A percentile compares a stretch with the other conserved stretches of the same genome.
These are phyloP conservation scores for Ceratocystis cubensis DNA, from an alignment of 2,329 filamentous ascomycete species.

Conservation along the genomic window DNA sequence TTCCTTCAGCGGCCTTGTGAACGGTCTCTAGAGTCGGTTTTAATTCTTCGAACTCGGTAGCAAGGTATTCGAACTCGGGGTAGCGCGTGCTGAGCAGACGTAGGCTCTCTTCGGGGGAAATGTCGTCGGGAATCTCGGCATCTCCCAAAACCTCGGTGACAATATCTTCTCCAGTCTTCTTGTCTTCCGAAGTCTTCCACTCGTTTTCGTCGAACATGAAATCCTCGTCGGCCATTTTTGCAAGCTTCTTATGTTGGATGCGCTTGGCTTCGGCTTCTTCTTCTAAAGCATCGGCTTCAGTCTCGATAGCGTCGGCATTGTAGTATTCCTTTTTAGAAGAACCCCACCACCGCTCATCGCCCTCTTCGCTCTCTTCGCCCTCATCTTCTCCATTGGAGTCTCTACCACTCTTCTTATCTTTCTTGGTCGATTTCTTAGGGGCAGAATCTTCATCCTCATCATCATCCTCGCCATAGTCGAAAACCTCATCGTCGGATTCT, in stretches of 20 bases:
- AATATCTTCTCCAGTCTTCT: slow-evolving; percentile 40
- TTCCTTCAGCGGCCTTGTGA: slow-evolving; percentile 44
- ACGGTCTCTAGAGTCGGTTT: slow-evolving; percentile 51
- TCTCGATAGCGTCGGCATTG: slow-evolving; percentile 62
- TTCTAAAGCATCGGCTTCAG: slow-evolving; percentile 60
- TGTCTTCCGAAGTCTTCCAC: slow-evolving; percentile 53
- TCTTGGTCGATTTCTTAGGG: slow-evolving; percentile 26
- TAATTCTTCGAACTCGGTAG: slow-evolving; percentile 64
- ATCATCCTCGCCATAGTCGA: slow-evolving; percentile 36
- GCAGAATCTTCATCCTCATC: slow-evolving; percentile 33
- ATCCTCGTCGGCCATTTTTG: slow-evolving; percentile 80
- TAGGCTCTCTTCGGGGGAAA: slow-evolving; percentile 60
- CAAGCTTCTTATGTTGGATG: slow-evolving; percentile 79
- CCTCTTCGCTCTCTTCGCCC: slow-evolving; percentile 41
- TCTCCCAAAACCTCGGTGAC: slow-evolving; percentile 81
- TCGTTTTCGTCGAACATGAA: slow-evolving; percentile 87
- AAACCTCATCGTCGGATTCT: slow-evolving; percentile 49
- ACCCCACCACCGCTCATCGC: slow-evolving; percentile 67
- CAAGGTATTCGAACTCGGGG: slow-evolving; percentile 80
- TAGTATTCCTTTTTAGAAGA: slow-evolving; percentile 85
- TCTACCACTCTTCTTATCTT: slow-evolving; percentile 23
- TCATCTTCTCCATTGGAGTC: slow-evolving; percentile 45
- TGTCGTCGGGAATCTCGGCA: slow-evolving; percentile 65
- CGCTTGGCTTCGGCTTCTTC: slow-evolving; percentile 85
- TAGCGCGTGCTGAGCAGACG: slow-evolving; percentile 69